Conservation (phyloP, 1,284 basidiomycete species). For the Naganishia albida region DNA sequence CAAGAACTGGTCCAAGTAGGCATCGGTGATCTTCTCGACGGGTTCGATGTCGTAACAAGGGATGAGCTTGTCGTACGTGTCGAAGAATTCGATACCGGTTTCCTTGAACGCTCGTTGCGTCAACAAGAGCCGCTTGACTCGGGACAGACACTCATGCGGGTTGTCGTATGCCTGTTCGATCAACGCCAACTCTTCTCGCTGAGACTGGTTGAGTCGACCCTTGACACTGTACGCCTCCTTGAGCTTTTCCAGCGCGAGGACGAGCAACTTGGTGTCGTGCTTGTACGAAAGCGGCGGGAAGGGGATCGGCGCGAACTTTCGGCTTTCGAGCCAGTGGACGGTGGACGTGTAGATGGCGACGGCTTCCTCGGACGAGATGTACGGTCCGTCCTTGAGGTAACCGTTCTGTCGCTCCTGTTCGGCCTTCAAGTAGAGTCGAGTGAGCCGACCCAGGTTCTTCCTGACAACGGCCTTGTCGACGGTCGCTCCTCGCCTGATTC, state of each 20-base stretch:
- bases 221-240: constrained; percentile 99
- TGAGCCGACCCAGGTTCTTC: constrained; percentile 57
- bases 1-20: constrained; percentile 77
- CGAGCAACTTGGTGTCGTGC: constrained; percentile 93
- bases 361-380: constrained; percentile 94
- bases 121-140: constrained; percentile 90
- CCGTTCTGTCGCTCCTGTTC: constrained; percentile 97
- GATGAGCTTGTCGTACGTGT: constrained; percentile 95
- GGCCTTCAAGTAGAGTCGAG: constrained; percentile 86
- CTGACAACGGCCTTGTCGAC: constrained; percentile 92
- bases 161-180: constrained; percentile 89
- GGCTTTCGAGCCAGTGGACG: constrained; percentile 94
- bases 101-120: constrained; percentile 98
- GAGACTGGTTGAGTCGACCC: constrained; percentile 91
- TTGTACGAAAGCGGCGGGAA: constrained; percentile 98
- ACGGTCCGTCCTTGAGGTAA: constrained; percentile 95
- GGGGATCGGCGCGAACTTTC: constrained; percentile 91
- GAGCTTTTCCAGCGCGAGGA: constrained; percentile 90
- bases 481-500: constrained; percentile 92
- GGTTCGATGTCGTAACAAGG: constrained; percentile 98
- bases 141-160: constrained; percentile 68
- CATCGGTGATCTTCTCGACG: constrained; percentile 97
- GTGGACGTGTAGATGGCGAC: constrained; percentile 96
- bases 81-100: constrained; percentile 77
- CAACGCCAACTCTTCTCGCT: constrained; percentile 90